phyloP scores from a whole-genome alignment of 1,139 yeast species.

The Hansenula lynferdii region DNA sequence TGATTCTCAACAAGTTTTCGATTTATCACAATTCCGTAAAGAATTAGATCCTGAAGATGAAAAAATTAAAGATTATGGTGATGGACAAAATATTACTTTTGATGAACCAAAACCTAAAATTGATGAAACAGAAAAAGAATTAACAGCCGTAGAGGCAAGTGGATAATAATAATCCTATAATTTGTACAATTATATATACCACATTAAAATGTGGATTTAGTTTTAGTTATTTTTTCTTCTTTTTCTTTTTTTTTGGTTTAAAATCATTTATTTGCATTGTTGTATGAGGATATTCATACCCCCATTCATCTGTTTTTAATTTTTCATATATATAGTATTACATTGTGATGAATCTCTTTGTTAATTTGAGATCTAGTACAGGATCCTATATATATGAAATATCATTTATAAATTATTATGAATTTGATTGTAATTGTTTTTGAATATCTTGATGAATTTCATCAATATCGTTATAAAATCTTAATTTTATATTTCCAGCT shows the following conservation, averaged over 20 bases:
- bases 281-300: background rate
- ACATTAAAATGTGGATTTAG: too few species aligned
- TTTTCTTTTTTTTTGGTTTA: background rate
- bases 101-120: conserved; percentile 4
- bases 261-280: background rate
- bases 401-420: too few species aligned
- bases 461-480: conserved; percentile 5
- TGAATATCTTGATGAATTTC: conserved; percentile 3
- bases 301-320: background rate
- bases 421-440: background rate
- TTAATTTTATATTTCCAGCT: conserved; percentile 9
- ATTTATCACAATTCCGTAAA: conserved; percentile 58
- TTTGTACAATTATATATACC: too few species aligned
- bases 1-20: conserved; percentile 57
- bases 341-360: conserved; percentile 21
- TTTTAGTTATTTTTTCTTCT: background rate
- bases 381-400: too few species aligned
- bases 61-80: conserved; percentile 35
- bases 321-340: conserved; percentile 1
- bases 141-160: background rate
- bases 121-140: background rate
- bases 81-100: conserved; percentile 33
- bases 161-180: too few species aligned
- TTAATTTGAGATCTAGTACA: background rate
- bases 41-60: conserved; percentile 33